Percentiles rank a stretch among this genome's conserved stretches.
These are phyloP conservation scores for Lentinula guzmanii DNA, from an alignment of 768 basidiomycete genomes.

Conservation along the genomic window DNA sequence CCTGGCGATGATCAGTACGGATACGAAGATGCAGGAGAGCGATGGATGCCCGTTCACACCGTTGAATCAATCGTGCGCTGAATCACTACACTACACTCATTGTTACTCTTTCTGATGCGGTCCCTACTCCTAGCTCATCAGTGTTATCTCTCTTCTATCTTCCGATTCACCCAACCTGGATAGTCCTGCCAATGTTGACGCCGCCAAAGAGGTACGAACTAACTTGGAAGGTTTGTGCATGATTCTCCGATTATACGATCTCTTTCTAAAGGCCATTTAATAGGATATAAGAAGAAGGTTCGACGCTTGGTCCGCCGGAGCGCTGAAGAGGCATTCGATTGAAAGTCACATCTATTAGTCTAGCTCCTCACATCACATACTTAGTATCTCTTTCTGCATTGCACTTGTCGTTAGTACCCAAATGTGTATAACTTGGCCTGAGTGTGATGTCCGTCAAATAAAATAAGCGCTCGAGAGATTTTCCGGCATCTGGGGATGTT, in stretches of 20 bases:
- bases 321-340: conserved; percentile 87
- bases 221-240: conserved; percentile 47
- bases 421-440: not conserved
- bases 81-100: not conserved
- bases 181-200: conserved; percentile 95
- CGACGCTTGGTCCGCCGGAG: conserved; percentile 79
- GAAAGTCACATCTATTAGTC: not conserved
- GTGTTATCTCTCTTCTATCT: conserved; percentile 93
- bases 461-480: no score
- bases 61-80: conserved; percentile 87
- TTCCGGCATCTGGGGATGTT: no score
- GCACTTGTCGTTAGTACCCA: not conserved
- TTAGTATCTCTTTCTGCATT: not conserved
- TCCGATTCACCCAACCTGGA: conserved; percentile 88
- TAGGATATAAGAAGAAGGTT: conserved; percentile 95
- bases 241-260: not conserved
- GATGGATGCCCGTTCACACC: conserved; percentile 97
- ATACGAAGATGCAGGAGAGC: conserved; percentile 93
- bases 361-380: not conserved
- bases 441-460: no score
- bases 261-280: conserved; percentile 13
- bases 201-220: conserved; percentile 80
- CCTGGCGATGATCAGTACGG: conserved; percentile 97
- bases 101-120: conserved; percentile 7
- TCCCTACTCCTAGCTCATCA: conserved; percentile 62